phyloP scores from a whole-genome alignment of 495 filamentous ascomycete species.

The Sabuloglossum arenarium region DNA sequence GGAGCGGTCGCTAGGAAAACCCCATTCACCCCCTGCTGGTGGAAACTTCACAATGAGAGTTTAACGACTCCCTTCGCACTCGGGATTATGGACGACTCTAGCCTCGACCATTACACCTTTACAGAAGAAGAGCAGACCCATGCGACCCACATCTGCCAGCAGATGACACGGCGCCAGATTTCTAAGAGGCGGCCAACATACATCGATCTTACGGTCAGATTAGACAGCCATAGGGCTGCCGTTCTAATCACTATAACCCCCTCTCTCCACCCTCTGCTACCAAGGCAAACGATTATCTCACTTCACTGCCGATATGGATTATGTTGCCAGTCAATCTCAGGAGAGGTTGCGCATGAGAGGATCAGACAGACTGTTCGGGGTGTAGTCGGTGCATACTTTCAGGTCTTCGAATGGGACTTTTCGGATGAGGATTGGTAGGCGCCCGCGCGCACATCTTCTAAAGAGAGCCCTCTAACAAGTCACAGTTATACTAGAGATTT shows the following conservation, averaged over 20 bases:
- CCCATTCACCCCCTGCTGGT: too few relatives aligned
- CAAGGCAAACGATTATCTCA: not conserved
- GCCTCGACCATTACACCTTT: too few relatives aligned
- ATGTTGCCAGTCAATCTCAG: not conserved
- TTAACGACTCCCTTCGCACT: too few relatives aligned
- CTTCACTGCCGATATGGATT: not conserved
- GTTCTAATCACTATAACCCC: not conserved
- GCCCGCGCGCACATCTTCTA: not conserved
- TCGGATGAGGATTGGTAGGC: not conserved
- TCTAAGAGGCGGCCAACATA: too few relatives aligned
- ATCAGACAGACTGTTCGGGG: not conserved
- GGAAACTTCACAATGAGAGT: too few relatives aligned
- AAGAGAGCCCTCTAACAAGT: not conserved
- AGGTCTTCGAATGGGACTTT: not conserved
- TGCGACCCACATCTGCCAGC: too few relatives aligned
- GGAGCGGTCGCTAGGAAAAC: too few relatives aligned
- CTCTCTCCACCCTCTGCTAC: not conserved
- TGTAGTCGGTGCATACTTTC: not conserved
- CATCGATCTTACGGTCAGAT: not conserved
- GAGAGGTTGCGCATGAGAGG: not conserved
- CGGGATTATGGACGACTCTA: too few relatives aligned
- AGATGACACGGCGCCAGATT: too few relatives aligned
- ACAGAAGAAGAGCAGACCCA: too few relatives aligned
- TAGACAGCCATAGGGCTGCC: not conserved
- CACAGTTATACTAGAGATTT: not conserved